phyloP scores from a whole-genome alignment of 768 basidiomycete genomes.

The Mycena vulgaris region DNA sequence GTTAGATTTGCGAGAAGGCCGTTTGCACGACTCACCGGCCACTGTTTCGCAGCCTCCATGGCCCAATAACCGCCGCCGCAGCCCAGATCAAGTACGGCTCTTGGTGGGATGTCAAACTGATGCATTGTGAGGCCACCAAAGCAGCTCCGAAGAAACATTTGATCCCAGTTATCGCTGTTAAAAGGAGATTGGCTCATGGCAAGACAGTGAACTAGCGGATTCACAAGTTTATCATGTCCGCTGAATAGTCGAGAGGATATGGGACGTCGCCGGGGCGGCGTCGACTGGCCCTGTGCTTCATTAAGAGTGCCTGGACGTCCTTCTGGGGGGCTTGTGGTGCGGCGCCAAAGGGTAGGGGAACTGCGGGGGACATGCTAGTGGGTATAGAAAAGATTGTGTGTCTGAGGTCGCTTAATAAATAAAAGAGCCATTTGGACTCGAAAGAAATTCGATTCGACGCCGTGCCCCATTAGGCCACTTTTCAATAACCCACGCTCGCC shows the following conservation, averaged over 20 bases:
- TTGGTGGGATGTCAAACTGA: conserved; percentile 66
- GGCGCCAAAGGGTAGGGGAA: conserved; percentile 39
- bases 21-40: conserved; percentile 62
- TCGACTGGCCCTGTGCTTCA: conserved; percentile 53
- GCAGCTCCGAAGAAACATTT: conserved; percentile 71
- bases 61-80: conserved; percentile 83
- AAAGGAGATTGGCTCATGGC: conserved; percentile 25
- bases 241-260: conserved; percentile 69
- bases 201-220: conserved; percentile 42
- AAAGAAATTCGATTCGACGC: no score
- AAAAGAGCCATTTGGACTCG: conserved; percentile 21
- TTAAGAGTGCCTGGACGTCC: conserved; percentile 63
- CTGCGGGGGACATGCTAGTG: conserved; percentile 23
- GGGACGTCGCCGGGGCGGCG: conserved; percentile 66
- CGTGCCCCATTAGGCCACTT: neutral
- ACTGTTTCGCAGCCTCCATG: conserved; percentile 75
- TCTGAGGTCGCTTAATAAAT: conserved; percentile 8
- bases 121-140: conserved; percentile 68
- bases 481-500: neutral
- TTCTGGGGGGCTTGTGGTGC: conserved; percentile 47
- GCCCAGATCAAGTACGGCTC: conserved; percentile 74
- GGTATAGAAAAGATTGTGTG: conserved; percentile 11
- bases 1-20: conserved; percentile 13
- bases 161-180: conserved; percentile 79
- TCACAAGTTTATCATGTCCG: conserved; percentile 69